phyloP scores from a whole-genome alignment of 2,329 filamentous ascomycete genomes.

The Teratosphaeria viscida region DNA sequence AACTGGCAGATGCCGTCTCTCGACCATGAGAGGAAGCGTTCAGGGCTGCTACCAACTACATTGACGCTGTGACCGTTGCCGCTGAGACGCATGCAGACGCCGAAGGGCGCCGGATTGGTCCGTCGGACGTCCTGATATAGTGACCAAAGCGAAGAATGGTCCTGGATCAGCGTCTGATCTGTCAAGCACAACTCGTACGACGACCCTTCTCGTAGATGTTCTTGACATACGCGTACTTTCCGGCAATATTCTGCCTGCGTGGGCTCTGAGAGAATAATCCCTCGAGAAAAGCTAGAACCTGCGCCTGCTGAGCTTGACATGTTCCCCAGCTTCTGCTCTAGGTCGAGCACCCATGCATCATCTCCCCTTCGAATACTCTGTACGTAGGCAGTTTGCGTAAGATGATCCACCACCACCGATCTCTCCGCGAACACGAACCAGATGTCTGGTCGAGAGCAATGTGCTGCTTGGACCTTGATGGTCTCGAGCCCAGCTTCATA shows the following conservation, averaged over 20 bases:
- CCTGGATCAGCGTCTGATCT: constrained; percentile 56
- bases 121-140: constrained; percentile 61
- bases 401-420: constrained; percentile 69
- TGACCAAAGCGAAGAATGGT: constrained; percentile 42
- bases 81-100: constrained; percentile 66
- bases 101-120: constrained; percentile 73
- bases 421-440: constrained; percentile 67
- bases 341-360: constrained; percentile 19
- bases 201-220: constrained; percentile 62
- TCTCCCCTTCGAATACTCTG: constrained; percentile 52
- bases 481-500: constrained; percentile 70
- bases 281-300: background rate
- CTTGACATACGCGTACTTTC: constrained; percentile 59
- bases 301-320: background rate
- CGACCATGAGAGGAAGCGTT: constrained; percentile 71
- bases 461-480: constrained; percentile 38
- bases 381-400: constrained; percentile 49
- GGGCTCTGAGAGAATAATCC: constrained; percentile 1
- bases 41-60: constrained; percentile 73
- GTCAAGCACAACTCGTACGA: constrained; percentile 83
- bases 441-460: constrained; percentile 52
- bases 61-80: constrained; percentile 37
- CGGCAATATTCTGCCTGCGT: constrained; percentile 43
- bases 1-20: constrained; percentile 57
- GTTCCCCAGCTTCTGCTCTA: background rate